Conservation (phyloP, 345 rosid species). For the Populus alba region DNA sequence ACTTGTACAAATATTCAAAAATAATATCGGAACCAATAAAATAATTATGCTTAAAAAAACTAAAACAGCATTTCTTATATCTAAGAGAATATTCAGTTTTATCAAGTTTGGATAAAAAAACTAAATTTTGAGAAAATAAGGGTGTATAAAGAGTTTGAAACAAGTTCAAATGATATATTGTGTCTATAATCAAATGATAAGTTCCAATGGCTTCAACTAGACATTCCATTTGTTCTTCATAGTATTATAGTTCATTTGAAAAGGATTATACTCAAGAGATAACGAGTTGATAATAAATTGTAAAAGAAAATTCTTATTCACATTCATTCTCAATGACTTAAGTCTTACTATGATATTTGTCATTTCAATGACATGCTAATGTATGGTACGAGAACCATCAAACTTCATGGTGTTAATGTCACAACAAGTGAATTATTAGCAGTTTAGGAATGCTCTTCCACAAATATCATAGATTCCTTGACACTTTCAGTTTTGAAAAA, state of each 20-base stretch:
- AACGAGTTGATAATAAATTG: slow-evolving; percentile 19
- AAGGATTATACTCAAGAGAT: slow-evolving; percentile 15
- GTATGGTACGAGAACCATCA: neutral
- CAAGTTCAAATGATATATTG: no score
- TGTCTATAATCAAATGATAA: no score
- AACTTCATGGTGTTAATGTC: neutral
- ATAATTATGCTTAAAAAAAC: no score
- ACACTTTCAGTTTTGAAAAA: neutral
- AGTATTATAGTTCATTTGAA: slow-evolving; percentile 26
- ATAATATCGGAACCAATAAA: no score
- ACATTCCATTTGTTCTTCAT: slow-evolving; percentile 9
- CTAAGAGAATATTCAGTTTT: no score
- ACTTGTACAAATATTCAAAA: no score
- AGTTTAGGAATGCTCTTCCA: neutral
- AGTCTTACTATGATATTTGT: neutral
- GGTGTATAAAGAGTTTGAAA: no score
- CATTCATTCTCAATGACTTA: neutral
- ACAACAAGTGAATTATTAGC: neutral
- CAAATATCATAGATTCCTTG: neutral
- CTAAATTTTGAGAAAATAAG: no score
- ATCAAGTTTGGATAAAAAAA: no score
- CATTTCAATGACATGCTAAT: slow-evolving; percentile 11
- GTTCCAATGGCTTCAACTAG: no score
- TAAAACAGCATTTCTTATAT: no score
- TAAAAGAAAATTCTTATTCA: slow-evolving; percentile 10